Evolutionary conservation across 2,329 filamentous ascomycete genomes (phyloP), one percentile per base, ranked within the genome.

Genomic region (Botrytis pseudocinerea): DNA sequence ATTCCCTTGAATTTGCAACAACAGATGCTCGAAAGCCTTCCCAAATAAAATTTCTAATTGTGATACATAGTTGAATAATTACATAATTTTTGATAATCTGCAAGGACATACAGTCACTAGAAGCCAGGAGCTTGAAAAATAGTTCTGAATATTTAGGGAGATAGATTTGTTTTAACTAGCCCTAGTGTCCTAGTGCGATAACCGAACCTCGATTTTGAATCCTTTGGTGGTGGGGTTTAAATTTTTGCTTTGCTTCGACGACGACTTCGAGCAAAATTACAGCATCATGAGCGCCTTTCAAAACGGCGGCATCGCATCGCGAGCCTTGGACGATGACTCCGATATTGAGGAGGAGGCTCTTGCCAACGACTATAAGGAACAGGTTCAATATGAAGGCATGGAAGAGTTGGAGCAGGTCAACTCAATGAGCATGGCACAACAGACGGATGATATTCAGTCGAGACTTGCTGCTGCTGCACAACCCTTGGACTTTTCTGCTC

Each of bases 281-380:
- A 64, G 59, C 71, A 73, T 59, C 65, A 91, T 91, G 89, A 89
- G 87, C 83, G 85, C 84, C 78, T 89, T 88, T 81, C 86, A 89
- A 81, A 91, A 90, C 82, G 87, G 87, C 81, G 85, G 84, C 80
- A 85, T 87, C 81, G 87, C 88, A 78, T 82, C 86, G 81, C 88
- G 89, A 83, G 84, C 87, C 78, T 84, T 89, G 74, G 90, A 90
- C 80, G 92, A 95, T 83, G 94, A 97, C 82, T 97, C 94, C 82
- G 96, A 98, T 83, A 92, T 93, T 77, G 95, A 98, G 85, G 95
- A 98, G 88, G 96, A 98, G 85, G 92, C 92, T 80, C 90, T 99
- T 78, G 96, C 94, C 80, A 94, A 94, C 84, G 94, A 98, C 85
- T 98, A 98, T 89, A 92, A 91, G 82, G 94, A 98, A 86, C 95